Evolutionary conservation across 192 early-diverging fungal genomes (phyloP).

Genomic region (Umbelopsis vinacea): DNA sequence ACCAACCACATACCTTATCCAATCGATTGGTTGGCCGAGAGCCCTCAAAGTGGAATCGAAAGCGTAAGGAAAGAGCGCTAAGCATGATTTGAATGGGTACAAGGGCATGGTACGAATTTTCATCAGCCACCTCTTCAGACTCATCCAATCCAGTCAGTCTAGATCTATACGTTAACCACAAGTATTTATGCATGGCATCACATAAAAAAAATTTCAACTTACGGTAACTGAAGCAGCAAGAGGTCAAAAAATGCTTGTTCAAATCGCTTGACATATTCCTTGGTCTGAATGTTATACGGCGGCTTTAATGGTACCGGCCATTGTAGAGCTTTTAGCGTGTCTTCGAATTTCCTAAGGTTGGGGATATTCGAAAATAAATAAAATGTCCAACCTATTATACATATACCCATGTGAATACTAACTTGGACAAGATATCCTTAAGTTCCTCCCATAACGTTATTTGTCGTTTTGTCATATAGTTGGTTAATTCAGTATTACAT

Average conservation of each 20-base stretch:
- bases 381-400: not conserved
- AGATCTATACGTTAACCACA: not conserved
- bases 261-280: constrained; percentile 13
- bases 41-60: constrained; percentile 78
- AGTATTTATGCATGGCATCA: not conserved
- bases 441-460: constrained; percentile 50
- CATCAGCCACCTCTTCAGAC: too few species aligned
- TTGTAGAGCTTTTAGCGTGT: constrained; percentile 6
- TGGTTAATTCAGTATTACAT: constrained; percentile 37
- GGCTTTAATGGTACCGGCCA: constrained; percentile 27
- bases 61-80: constrained; percentile 63
- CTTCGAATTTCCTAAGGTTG: constrained; percentile 26
- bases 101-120: constrained; percentile 30
- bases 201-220: not conserved
- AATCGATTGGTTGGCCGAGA: constrained; percentile 70
- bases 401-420: not conserved
- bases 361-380: not conserved
- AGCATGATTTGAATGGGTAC: constrained; percentile 62
- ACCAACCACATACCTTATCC: constrained; percentile 62
- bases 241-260: constrained; percentile 21
- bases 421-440: constrained; percentile 50
- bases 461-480: constrained; percentile 37
- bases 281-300: constrained; percentile 33
- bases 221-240: constrained; percentile 27
- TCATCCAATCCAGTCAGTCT: too few species aligned